Evolutionary conservation across 176 grass and related monocot species (phyloP).

Genomic region (Puccinellia tenuiflora): DNA sequence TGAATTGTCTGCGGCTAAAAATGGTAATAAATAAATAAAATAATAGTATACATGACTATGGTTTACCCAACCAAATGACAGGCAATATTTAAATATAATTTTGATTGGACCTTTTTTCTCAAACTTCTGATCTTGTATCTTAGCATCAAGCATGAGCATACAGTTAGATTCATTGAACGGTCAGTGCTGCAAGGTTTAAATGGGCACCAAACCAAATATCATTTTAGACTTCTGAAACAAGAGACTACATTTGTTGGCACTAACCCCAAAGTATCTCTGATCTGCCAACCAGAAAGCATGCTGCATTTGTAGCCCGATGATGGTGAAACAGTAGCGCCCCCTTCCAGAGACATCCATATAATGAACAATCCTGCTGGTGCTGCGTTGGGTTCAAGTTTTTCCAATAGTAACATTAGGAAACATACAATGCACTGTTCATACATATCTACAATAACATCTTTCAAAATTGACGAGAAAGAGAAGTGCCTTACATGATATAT

Average conservation of each 20-base stretch:
- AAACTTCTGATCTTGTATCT: neutral
- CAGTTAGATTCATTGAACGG: neutral
- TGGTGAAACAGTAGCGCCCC: neutral
- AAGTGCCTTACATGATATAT: constrained; percentile 24
- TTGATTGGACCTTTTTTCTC: neutral
- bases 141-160: neutral
- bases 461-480: neutral
- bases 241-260: constrained; percentile 7
- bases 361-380: constrained; percentile 10
- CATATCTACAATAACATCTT: neutral
- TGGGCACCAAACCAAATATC: neutral
- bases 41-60: neutral
- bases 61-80: neutral
- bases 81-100: neutral
- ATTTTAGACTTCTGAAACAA: constrained; percentile 2
- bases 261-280: neutral
- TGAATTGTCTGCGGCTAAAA: neutral
- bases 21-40: neutral
- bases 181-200: neutral
- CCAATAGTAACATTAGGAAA: neutral
- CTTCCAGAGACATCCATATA: neutral
- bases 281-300: neutral
- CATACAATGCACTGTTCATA: neutral
- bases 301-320: constrained; percentile 10
- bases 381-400: neutral